phyloP scores from a whole-genome alignment of 345 rosid genomes.

The Lumnitzera racemosa region DNA sequence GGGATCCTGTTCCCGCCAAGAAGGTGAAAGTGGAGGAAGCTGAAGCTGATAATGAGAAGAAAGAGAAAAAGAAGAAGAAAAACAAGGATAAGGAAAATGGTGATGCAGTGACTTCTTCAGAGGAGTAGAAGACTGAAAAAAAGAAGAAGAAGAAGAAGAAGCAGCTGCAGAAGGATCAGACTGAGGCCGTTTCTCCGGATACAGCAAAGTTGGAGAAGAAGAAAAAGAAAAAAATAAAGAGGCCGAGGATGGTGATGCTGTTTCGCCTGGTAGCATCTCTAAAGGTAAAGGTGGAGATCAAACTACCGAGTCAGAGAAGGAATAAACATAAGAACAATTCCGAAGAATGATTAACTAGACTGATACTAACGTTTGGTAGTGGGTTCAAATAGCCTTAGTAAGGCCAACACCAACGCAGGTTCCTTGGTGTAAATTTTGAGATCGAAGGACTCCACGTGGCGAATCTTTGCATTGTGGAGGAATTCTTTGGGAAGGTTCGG shows the following conservation, averaged over 20 bases:
- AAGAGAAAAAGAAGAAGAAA: constrained; percentile 45
- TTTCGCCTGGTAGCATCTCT: constrained; percentile 7
- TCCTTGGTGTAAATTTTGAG: too few species aligned
- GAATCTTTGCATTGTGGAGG: too few species aligned
- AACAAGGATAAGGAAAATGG: constrained; percentile 49
- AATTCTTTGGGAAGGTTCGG: too few species aligned
- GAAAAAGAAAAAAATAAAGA: constrained; percentile 62
- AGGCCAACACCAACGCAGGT: too few species aligned
- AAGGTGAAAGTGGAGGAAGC: constrained; percentile 37
- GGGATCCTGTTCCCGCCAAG: constrained; percentile 44
- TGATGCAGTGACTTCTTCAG: constrained; percentile 17
- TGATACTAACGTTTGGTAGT: too few species aligned
- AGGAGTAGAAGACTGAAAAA: constrained; percentile 34
- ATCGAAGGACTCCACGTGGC: too few species aligned
- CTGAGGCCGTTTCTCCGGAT: constrained; percentile 27
- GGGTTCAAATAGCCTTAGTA: too few species aligned
- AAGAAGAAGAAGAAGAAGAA: constrained; percentile 25
- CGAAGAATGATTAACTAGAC: constrained; percentile 12
- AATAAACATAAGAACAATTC: constrained; percentile 48
- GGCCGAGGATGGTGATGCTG: constrained; percentile 25
- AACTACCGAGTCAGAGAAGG: constrained; percentile 62
- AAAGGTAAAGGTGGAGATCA: constrained; percentile 37
- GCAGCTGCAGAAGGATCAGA: constrained; percentile 18
- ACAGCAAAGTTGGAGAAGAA: constrained; percentile 49
- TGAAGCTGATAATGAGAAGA: constrained; percentile 38